A percentile compares a stretch with the other conserved stretches of the same genome.
Conservation (phyloP, 139 green algal genomes). For the Picochlorum sp. region DNA sequence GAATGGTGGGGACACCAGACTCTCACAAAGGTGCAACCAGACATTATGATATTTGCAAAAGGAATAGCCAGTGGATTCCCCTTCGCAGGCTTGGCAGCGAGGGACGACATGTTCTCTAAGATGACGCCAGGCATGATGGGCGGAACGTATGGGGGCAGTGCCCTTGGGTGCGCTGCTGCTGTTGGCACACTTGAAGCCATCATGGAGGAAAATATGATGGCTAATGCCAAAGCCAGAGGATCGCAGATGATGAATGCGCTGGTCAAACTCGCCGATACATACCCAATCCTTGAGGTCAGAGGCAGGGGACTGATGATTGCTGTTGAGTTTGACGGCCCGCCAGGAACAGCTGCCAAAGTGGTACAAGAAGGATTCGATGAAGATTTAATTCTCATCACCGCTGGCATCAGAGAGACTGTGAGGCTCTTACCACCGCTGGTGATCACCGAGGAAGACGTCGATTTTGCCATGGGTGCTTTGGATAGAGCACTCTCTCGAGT, state of each 20-base stretch:
- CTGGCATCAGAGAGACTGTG: conserved; percentile 59
- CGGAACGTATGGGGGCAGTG: conserved; percentile 67
- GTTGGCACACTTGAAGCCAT: conserved; percentile 65
- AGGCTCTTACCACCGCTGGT: conserved; percentile 73
- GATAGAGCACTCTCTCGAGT: conserved; percentile 1
- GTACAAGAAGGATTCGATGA: conserved; percentile 39
- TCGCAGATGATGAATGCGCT: conserved; percentile 45
- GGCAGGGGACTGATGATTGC: conserved; percentile 75
- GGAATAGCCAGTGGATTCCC: conserved; percentile 79
- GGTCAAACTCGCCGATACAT: conserved; percentile 1
- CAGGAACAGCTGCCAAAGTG: conserved; percentile 39
- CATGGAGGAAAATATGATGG: conserved; percentile 57
- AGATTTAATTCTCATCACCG: conserved; percentile 60
- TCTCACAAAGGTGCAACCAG: conserved; percentile 39
- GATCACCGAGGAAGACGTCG: conserved; percentile 46
- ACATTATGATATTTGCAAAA: conserved; percentile 78
- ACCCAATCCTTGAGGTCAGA: conserved; percentile 63
- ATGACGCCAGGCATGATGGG: conserved; percentile 53
- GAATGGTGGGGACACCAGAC: conserved; percentile 74
- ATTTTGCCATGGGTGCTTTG: conserved; percentile 41
- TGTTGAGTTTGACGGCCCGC: conserved; percentile 54
- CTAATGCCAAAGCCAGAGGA: conserved; percentile 51
- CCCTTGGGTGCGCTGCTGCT: conserved; percentile 53
- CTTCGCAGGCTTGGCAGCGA: conserved; percentile 55
- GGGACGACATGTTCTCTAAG: conserved; percentile 38